Conservation (phyloP, 495 filamentous ascomycete genomes). For the Neurospora africana region DNA sequence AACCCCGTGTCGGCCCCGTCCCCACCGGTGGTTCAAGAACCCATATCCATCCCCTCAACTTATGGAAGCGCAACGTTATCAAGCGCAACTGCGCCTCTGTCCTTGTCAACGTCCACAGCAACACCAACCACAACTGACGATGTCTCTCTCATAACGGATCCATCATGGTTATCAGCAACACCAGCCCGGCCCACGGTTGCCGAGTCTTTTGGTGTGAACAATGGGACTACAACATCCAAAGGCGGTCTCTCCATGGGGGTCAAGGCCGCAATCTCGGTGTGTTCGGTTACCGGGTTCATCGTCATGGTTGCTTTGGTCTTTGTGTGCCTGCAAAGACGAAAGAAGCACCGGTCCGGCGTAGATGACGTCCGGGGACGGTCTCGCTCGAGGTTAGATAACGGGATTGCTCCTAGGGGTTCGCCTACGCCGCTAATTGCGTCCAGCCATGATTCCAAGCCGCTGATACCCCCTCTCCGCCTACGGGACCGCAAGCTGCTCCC, state of each 20-base stretch:
- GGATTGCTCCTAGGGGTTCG: slow-evolving; percentile 15
- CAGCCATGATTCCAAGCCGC: slow-evolving; percentile 15
- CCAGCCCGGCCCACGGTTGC: slow-evolving; percentile 2
- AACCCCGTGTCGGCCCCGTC: not conserved
- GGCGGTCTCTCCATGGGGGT: slow-evolving; percentile 23
- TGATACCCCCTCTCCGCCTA: slow-evolving; percentile 34
- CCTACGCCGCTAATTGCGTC: slow-evolving; percentile 32
- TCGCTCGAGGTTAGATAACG: slow-evolving; percentile 1
- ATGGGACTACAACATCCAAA: slow-evolving; percentile 7
- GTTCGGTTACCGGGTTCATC: slow-evolving; percentile 27
- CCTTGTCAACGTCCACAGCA: not conserved
- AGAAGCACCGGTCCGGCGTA: slow-evolving; percentile 1
- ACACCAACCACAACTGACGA: not conserved
- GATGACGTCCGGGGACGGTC: slow-evolving; percentile 3
- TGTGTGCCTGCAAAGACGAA: slow-evolving; percentile 26
- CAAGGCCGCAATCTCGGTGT: slow-evolving; percentile 33
- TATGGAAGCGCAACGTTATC: not conserved
- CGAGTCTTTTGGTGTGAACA: not conserved
- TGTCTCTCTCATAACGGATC: not conserved
- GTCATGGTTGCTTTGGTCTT: slow-evolving; percentile 17
- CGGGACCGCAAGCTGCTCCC: slow-evolving; percentile 32
- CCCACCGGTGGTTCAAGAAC: not conserved
- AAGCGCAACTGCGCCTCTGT: not conserved
- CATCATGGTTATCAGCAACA: not conserved
- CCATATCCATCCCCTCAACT: not conserved